Evolutionary conservation across 148 eudicot genomes (phyloP), one percentile per base, ranked within the genome.

Genomic region (Limonium bicolor): DNA sequence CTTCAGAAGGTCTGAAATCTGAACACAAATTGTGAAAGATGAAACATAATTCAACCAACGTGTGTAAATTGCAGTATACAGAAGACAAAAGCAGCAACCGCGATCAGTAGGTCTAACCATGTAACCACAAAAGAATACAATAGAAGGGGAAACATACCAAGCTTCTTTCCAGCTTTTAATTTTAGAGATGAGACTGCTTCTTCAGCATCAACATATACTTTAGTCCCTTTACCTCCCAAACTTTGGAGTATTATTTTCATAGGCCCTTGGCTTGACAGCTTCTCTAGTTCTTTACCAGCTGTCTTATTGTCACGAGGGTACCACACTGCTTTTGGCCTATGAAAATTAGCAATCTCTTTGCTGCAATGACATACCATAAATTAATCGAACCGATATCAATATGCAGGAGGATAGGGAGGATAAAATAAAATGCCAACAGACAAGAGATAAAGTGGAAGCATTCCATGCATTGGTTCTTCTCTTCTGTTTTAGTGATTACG

Each of bases 271-370:
- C 58, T 54, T 24, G 81, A 77, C 28, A 80, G 63, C 50, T 73
- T 76, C 55, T 76, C 85, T 55, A 68, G 93, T 60, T 85, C 85
- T 67, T 66, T 78, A 26, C 73, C 62, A 26, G 65, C 84, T 33
- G 80, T 72, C 67, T 78, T 85, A 62, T 76, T 84, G 55, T 76
- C 85, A 63, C 76, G 93, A 12, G 99, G 95, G 67, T 84, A 85
- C 95, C 99, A 90, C 59, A 64, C 52, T 51, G 88, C 87, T 69
- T 73, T 90, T 51, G 99, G 99, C 51, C 99, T 79, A 56, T 90
- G 99, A 66, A 90, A 90, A 63, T 85, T 73, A 7, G 99, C 93
- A 60, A 90, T 50, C 55, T 80, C 99, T 69, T 84, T 85, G 58
- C 94, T 84, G 92, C 54, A 68, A 62, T 53, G 50, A 29, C 19